phyloP scores from a whole-genome alignment of 768 basidiomycete genomes.

The Phanerochaete sordida region DNA sequence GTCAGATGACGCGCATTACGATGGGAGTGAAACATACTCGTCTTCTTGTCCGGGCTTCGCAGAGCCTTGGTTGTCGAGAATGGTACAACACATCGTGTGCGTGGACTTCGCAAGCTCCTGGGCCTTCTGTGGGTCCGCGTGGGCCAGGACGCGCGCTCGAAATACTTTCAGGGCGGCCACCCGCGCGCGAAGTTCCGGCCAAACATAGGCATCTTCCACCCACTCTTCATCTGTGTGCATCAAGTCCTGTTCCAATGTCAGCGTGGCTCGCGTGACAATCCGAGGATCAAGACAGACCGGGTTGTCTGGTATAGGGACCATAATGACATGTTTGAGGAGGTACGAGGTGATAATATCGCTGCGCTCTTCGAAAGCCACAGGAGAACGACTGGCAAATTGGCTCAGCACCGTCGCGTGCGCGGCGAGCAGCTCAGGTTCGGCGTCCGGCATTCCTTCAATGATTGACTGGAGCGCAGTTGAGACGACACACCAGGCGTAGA shows the following conservation, averaged over 20 bases:
- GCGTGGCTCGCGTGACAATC: background rate
- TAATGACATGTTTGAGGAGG: constrained; percentile 66
- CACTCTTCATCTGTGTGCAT: constrained; percentile 71
- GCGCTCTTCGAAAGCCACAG: constrained; percentile 72
- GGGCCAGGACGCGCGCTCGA: constrained; percentile 75
- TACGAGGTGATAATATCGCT: constrained; percentile 73
- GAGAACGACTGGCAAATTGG: constrained; percentile 66
- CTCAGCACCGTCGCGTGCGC: constrained; percentile 69
- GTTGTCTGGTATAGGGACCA: constrained; percentile 41
- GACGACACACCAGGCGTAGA: background rate
- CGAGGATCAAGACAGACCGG: constrained; percentile 35
- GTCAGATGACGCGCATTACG: too few relatives aligned
- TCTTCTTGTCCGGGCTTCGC: constrained; percentile 24
- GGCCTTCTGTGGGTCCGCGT: constrained; percentile 54
- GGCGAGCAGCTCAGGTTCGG: constrained; percentile 49
- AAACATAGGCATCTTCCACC: constrained; percentile 64
- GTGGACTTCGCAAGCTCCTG: constrained; percentile 70
- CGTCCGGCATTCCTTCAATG: constrained; percentile 44
- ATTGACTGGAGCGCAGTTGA: constrained; percentile 55
- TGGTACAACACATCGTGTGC: constrained; percentile 65
- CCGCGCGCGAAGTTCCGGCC: constrained; percentile 61
- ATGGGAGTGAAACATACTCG: constrained; percentile 36
- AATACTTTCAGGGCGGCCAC: constrained; percentile 76
- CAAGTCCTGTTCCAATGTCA: constrained; percentile 38
- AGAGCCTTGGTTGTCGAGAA: constrained; percentile 70